Evolutionary conservation across 306 rosid species (phyloP).

Genomic region (Elaeagnus macrophylla): DNA sequence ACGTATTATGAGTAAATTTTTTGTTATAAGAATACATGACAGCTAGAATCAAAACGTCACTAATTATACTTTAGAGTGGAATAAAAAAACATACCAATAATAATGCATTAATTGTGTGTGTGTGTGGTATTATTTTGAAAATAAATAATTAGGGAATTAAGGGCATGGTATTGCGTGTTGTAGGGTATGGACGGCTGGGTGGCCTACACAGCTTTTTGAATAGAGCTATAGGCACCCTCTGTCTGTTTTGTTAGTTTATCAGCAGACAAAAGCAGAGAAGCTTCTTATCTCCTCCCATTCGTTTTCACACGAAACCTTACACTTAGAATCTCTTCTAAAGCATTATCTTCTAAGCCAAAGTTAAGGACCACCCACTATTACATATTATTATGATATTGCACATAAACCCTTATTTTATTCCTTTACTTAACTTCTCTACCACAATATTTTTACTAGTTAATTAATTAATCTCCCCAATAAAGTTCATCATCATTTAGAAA

Average conservation of each 20-base stretch:
- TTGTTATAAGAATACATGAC: no score
- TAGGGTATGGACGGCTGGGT: constrained; percentile 44
- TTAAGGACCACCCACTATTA: not conserved
- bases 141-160: not conserved
- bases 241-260: constrained; percentile 68
- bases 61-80: no score
- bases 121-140: no score
- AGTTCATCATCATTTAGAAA: not conserved
- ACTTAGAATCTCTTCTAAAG: constrained; percentile 68
- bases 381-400: no score
- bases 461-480: constrained; percentile 9
- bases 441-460: not conserved
- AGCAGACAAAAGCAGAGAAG: constrained; percentile 99
- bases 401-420: no score
- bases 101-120: no score
- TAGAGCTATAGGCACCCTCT: constrained; percentile 14
- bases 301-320: constrained; percentile 30
- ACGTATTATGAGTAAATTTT: no score
- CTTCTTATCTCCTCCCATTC: constrained; percentile 43
- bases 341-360: no score
- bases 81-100: no score
- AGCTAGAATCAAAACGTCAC: no score
- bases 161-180: constrained; percentile 62
- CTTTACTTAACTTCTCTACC: no score
- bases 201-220: constrained; percentile 46